Evolutionary conservation across 768 basidiomycete species (phyloP), one percentile per base, ranked within the genome.

Genomic region (Mycena albidolilacea): DNA sequence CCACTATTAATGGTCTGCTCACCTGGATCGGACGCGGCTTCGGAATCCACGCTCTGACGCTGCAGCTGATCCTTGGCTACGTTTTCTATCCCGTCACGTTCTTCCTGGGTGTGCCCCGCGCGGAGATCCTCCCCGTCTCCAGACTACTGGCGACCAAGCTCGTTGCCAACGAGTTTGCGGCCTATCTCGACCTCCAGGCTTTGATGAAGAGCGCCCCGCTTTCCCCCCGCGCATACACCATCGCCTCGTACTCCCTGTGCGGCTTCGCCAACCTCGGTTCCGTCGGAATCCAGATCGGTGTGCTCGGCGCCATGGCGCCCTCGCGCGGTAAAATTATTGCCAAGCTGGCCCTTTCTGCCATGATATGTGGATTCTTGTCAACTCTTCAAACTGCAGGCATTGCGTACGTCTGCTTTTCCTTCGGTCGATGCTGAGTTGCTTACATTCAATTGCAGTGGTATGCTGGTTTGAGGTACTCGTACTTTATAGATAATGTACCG

Each of bases 21-120:
- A 96, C 95, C 38, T 97, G 95, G 95, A 89, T 96, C 79, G 96
- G 96, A 41, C 89, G 87, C 70, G 95, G 94, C 62, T 95, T 96
- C 78, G 94, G 93, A 46, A 94, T 97, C 77, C 89, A 93, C 77
- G 86, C 88, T 0, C 89, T 97, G 66, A 97, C 95, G 3, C 86
- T 98, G 30, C 91, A 97, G 80, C 90, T 97, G 72, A 87, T 96
- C 76, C 84, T 97, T 71, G 91, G 95, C 50, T 97, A 98, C 84
- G 81, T 97, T 76, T 93, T 94, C 85, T 97, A 97, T 83, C 96
- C 96, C 37, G 73, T 97, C 72, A 89, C 93, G 1, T 96, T 96
- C 86, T 90, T 96, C 85, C 78, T 88, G 78, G 92, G 95, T 72
- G 94, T 95, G 7, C 95, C 95, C 1, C 90, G 90, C 46, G 73